Conservation (phyloP, 257 asterid genomes). For the Anisodus tanguticus region DNA sequence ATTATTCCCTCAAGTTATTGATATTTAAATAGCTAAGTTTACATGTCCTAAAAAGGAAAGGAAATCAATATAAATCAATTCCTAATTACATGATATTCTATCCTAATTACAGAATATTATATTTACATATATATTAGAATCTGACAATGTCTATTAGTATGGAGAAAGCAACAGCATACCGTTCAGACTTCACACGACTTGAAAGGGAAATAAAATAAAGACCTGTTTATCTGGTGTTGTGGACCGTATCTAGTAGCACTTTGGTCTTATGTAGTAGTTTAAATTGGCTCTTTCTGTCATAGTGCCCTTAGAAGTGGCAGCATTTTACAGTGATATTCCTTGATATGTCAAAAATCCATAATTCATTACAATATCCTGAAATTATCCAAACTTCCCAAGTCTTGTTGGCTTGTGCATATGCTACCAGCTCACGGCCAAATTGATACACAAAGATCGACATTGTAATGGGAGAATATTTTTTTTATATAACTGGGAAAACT, state of each 20-base stretch:
- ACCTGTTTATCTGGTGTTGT: not conserved
- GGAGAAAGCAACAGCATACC: conserved; percentile 18
- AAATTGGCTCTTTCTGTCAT: not conserved
- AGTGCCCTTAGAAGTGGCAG: conserved; percentile 25
- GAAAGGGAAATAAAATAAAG: not conserved
- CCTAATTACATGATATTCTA: too few species aligned
- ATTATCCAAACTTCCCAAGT: not conserved
- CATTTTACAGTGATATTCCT: not conserved
- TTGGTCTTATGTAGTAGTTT: conserved; percentile 25
- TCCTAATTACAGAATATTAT: too few species aligned
- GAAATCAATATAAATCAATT: too few species aligned
- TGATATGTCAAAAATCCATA: not conserved
- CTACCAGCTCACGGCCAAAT: not conserved
- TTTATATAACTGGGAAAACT: not conserved
- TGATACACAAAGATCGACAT: conserved; percentile 21
- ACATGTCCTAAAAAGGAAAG: too few species aligned
- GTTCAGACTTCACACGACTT: not conserved
- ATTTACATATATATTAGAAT: too few species aligned
- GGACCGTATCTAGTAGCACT: not conserved
- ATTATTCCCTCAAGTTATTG: too few species aligned
- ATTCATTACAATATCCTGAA: not conserved
- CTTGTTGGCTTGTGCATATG: conserved; percentile 4
- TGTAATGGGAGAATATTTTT: not conserved
- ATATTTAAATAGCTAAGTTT: too few species aligned
- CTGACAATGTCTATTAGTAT: not conserved